These are phyloP conservation scores for Dothideomycetidae sp. DNA, from an alignment of 2,329 filamentous ascomycete species.

Conservation along the genomic window DNA sequence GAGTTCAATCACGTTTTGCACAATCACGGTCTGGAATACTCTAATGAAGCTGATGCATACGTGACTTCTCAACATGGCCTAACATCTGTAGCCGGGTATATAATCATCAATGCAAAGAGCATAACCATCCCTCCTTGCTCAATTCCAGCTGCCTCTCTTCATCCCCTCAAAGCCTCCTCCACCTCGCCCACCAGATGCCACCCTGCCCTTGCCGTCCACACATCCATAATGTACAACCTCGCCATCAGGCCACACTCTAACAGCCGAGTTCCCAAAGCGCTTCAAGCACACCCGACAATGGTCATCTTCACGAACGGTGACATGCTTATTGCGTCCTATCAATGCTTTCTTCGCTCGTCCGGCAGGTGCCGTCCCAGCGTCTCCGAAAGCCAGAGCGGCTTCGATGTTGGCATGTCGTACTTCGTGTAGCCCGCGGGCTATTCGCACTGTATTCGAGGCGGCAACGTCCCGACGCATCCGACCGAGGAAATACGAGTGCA, in stretches of 20 bases:
- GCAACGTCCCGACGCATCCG: conserved; percentile 78
- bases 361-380: conserved; percentile 38
- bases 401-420: conserved; percentile 69
- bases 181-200: conserved; percentile 5
- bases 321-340: conserved; percentile 47
- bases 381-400: conserved; percentile 57
- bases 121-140: not conserved
- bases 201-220: conserved; percentile 17
- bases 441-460: conserved; percentile 62
- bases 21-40: too few relatives aligned
- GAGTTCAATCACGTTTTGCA: too few relatives aligned
- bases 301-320: conserved; percentile 73
- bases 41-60: too few relatives aligned
- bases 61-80: conserved; percentile 6
- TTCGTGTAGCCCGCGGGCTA: conserved; percentile 62
- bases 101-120: not conserved
- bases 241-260: conserved; percentile 69
- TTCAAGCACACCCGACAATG: conserved; percentile 91
- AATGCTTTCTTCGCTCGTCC: conserved; percentile 31
- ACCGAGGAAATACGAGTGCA: conserved; percentile 83
- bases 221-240: conserved; percentile 38
- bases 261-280: conserved; percentile 76
- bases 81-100: not conserved
- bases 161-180: conserved; percentile 11
- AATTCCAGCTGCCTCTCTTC: conserved; percentile 11